These are phyloP conservation scores for Mycena vitilis DNA, from an alignment of 768 basidiomycete genomes.

Conservation along the genomic window DNA sequence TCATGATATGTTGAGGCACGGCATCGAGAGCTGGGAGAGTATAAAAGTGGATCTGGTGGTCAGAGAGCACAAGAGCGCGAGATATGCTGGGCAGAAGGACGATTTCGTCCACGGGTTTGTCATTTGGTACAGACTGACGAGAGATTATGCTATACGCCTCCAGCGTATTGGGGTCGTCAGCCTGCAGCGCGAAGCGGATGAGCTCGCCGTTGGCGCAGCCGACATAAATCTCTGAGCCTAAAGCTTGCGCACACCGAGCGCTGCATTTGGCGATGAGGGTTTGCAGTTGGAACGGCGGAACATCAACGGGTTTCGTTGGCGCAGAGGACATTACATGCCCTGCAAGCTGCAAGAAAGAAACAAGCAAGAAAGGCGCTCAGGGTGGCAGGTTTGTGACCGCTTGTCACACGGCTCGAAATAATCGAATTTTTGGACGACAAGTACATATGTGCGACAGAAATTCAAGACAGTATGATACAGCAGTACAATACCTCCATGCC, in stretches of 20 bases:
- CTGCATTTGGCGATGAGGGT: slow-evolving; percentile 52
- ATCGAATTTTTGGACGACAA: too few relatives aligned
- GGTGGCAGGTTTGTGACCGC: too few relatives aligned
- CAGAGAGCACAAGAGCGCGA: slow-evolving; percentile 79
- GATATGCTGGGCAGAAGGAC: slow-evolving; percentile 81
- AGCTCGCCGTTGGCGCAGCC: slow-evolving; percentile 90
- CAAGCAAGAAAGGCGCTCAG: not conserved
- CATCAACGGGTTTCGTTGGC: slow-evolving; percentile 56
- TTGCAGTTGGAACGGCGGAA: slow-evolving; percentile 73
- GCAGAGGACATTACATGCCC: slow-evolving; percentile 50
- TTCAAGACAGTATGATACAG: not conserved
- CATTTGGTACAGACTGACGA: slow-evolving; percentile 74
- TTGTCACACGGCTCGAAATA: too few relatives aligned
- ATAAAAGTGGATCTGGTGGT: slow-evolving; percentile 81
- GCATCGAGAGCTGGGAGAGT: slow-evolving; percentile 84
- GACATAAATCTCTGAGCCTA: slow-evolving; percentile 85
- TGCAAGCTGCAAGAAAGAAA: not conserved
- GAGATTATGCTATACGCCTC: slow-evolving; percentile 76
- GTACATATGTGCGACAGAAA: too few relatives aligned
- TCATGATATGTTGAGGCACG: slow-evolving; percentile 67
- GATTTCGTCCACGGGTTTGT: slow-evolving; percentile 84
- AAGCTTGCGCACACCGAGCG: slow-evolving; percentile 66
- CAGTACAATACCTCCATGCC: too few relatives aligned
- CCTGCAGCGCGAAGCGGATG: slow-evolving; percentile 80
- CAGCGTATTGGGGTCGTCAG: slow-evolving; percentile 62